These are phyloP conservation scores for Parmelia sp. DNA, from an alignment of 495 filamentous ascomycete species.

Conservation along the genomic window DNA sequence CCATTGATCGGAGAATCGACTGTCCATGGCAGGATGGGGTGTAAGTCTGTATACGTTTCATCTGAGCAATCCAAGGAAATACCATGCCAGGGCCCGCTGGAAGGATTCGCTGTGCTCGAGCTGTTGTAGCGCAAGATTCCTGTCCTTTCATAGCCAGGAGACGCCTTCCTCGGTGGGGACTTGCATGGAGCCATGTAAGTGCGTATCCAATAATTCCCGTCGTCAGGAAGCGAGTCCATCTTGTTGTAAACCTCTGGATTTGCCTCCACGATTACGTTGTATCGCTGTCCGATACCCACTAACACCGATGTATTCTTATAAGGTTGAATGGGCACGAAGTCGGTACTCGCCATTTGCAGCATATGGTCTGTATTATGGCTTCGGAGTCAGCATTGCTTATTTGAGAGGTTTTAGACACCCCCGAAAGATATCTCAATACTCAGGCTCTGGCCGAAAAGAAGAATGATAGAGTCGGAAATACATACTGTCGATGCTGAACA, in stretches of 20 bases:
- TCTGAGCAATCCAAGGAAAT: slow-evolving; percentile 26
- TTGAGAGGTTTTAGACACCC: too few species aligned
- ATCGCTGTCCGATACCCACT: slow-evolving; percentile 64
- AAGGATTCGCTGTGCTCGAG: slow-evolving; percentile 27
- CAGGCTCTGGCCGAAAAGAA: too few species aligned
- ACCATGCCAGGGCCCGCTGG: slow-evolving; percentile 25
- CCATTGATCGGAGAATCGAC: slow-evolving; percentile 17
- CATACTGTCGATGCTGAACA: slow-evolving; percentile 46
- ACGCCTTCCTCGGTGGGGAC: slow-evolving; percentile 36
- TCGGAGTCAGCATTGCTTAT: too few species aligned
- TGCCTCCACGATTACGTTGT: slow-evolving; percentile 64
- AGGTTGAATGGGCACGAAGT: slow-evolving; percentile 42
- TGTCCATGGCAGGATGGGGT: slow-evolving; percentile 24
- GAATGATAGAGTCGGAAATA: too few species aligned
- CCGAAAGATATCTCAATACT: too few species aligned
- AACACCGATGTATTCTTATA: slow-evolving; percentile 41
- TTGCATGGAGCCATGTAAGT: slow-evolving; percentile 49
- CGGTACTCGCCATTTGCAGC: slow-evolving; percentile 42
- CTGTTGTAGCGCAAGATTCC: slow-evolving; percentile 53
- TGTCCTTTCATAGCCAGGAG: slow-evolving; percentile 31
- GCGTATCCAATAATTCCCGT: slow-evolving; percentile 64
- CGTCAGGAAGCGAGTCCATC: slow-evolving; percentile 3
- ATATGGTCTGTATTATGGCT: too few species aligned
- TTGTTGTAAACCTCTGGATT: slow-evolving; percentile 28
- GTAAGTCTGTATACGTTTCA: slow-evolving; percentile 28